Conservation (phyloP, 2,329 filamentous ascomycete genomes). For the Dendrostoma leiphaemia region DNA sequence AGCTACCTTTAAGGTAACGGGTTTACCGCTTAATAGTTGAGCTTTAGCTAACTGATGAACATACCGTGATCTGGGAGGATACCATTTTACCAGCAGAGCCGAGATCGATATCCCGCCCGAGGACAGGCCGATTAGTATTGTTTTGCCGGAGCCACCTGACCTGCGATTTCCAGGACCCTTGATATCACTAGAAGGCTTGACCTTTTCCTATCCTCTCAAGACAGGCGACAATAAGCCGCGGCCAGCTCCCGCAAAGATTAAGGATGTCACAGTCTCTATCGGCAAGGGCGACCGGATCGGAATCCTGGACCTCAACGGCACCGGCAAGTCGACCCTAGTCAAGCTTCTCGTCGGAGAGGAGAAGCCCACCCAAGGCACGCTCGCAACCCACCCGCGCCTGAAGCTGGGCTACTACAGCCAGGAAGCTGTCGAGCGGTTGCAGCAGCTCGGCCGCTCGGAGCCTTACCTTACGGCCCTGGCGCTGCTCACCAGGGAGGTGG, state of each 20-base stretch:
- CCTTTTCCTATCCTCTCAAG: constrained; percentile 57
- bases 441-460: constrained; percentile 47
- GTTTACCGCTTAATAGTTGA: too few relatives aligned
- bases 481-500: constrained; percentile 56
- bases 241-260: constrained; percentile 46
- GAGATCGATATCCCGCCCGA: constrained; percentile 71
- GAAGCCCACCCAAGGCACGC: constrained; percentile 57
- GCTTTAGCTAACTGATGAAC: too few relatives aligned
- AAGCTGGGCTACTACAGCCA: constrained; percentile 78
- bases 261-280: constrained; percentile 65
- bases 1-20: too few relatives aligned
- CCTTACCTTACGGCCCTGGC: constrained; percentile 62
- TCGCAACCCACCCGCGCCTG: constrained; percentile 66
- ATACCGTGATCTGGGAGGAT: constrained; percentile 69
- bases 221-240: constrained; percentile 25
- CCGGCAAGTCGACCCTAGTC: constrained; percentile 78
- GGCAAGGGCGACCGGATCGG: constrained; percentile 73
- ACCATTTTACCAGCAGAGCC: constrained; percentile 53
- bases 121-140: constrained; percentile 55
- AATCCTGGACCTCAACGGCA: constrained; percentile 75
- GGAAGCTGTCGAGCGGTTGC: constrained; percentile 70
- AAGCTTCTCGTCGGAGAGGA: constrained; percentile 64
- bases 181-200: constrained; percentile 67
- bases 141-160: constrained; percentile 62
- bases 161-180: constrained; percentile 74